These are phyloP conservation scores for Saccharomyces hybrid DNA, from an alignment of 1,139 yeast species.

Conservation along the genomic window DNA sequence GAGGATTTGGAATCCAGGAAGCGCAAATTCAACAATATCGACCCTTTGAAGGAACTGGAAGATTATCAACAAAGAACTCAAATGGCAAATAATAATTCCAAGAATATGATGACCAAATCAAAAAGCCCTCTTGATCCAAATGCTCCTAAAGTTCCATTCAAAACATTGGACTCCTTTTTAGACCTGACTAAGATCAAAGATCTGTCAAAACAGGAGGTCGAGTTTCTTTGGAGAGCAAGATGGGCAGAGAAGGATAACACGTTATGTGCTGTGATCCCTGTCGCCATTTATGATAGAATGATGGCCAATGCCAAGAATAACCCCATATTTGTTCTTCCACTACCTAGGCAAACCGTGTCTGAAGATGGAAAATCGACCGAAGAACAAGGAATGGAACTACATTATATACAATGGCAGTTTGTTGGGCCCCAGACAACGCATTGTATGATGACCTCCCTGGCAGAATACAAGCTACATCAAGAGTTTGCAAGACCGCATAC, in stretches of 20 bases:
- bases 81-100: constrained; percentile 1
- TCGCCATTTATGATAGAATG: constrained; percentile 51
- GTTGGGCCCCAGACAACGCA: constrained; percentile 81
- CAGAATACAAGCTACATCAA: constrained; percentile 83
- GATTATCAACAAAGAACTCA: constrained; percentile 36
- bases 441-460: constrained; percentile 83
- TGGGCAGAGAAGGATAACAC: constrained; percentile 55
- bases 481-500: constrained; percentile 96
- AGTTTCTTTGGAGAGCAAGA: constrained; percentile 83
- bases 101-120: constrained; percentile 15
- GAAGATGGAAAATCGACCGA: constrained; percentile 7
- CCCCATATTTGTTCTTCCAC: constrained; percentile 68
- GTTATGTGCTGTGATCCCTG: constrained; percentile 57
- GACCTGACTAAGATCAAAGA: constrained; percentile 59
- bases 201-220: constrained; percentile 58
- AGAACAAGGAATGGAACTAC: constrained; percentile 51
- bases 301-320: constrained; percentile 60
- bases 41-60: constrained; percentile 63
- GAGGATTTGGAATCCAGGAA: constrained; percentile 53
- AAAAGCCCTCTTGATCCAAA: constrained; percentile 45
- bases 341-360: constrained; percentile 41
- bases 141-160: constrained; percentile 49
- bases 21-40: constrained; percentile 51
- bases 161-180: constrained; percentile 62
- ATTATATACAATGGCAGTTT: constrained; percentile 89